Evolutionary conservation across 225 moss, liverwort and hornwort genomes (phyloP).

Genomic region (Rhytidiadelphus loreus): DNA sequence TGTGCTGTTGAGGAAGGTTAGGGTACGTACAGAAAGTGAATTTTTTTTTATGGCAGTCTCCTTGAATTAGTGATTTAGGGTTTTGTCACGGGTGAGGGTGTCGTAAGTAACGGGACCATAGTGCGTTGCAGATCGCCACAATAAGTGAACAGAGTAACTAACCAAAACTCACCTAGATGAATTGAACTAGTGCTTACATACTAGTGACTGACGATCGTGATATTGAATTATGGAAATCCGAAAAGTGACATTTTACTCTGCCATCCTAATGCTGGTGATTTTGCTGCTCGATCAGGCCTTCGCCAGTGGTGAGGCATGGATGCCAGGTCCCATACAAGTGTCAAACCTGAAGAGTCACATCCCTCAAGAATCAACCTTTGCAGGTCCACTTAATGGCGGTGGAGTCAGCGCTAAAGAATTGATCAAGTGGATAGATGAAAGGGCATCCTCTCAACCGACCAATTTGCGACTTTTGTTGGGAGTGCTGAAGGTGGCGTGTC

Average conservation of each 20-base stretch:
- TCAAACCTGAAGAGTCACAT: conserved; percentile 44
- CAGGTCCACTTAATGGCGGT: conserved; percentile 63
- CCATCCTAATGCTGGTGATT: background rate
- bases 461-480: conserved; percentile 63
- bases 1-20: conserved; percentile 2
- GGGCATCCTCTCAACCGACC: conserved; percentile 31
- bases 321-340: conserved; percentile 56
- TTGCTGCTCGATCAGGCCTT: conserved; percentile 32
- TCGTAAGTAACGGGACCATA: background rate
- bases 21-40: background rate
- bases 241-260: background rate
- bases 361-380: conserved; percentile 18
- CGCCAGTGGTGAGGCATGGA: conserved; percentile 69
- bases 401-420: conserved; percentile 61
- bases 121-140: background rate
- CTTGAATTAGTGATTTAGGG: background rate
- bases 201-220: background rate
- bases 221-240: background rate
- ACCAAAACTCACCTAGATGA: background rate
- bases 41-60: conserved; percentile 6
- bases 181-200: background rate
- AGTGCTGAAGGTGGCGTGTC: conserved; percentile 73
- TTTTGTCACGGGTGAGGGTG: background rate
- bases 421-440: conserved; percentile 84
- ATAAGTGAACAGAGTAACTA: background rate